Evolutionary conservation across 768 basidiomycete species (phyloP).

Genomic region (Boletellus emodensis): DNA sequence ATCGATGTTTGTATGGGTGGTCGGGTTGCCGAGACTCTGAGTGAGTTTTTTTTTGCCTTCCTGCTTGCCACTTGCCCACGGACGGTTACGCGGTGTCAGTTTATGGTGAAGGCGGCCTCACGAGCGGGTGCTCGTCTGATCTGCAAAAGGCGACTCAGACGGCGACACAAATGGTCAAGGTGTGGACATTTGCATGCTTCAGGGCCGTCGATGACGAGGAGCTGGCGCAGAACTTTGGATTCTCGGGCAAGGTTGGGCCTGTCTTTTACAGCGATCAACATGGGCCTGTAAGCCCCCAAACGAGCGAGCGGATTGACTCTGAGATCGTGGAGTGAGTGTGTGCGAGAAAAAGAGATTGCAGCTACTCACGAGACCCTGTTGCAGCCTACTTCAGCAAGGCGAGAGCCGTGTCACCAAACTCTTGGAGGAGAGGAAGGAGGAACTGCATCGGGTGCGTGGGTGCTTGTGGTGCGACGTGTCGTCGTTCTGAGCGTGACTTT

Average conservation of each 20-base stretch:
- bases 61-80: not conserved
- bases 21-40: slow-evolving; percentile 89
- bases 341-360: not conserved
- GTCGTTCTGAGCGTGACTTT: not conserved
- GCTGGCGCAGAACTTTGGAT: slow-evolving; percentile 62
- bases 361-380: not conserved
- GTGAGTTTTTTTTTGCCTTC: slow-evolving; percentile 37
- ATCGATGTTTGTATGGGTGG: slow-evolving; percentile 96
- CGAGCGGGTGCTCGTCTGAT: slow-evolving; percentile 91
- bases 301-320: slow-evolving; percentile 80
- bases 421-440: slow-evolving; percentile 62
- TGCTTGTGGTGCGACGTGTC: not conserved
- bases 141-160: slow-evolving; percentile 74
- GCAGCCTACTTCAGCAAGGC: slow-evolving; percentile 62
- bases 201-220: not conserved
- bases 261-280: slow-evolving; percentile 76
- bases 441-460: slow-evolving; percentile 64
- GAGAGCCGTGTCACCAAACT: slow-evolving; percentile 63
- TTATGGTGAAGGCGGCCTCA: slow-evolving; percentile 83
- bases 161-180: slow-evolving; percentile 87
- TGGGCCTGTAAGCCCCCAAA: slow-evolving; percentile 65
- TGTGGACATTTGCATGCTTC: slow-evolving; percentile 31
- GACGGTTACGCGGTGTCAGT: slow-evolving; percentile 42
- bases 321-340: slow-evolving; percentile 74
- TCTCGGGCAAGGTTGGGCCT: slow-evolving; percentile 75